phyloP scores from a whole-genome alignment of 495 filamentous ascomycete genomes.

The Penicillium ochrochloron region DNA sequence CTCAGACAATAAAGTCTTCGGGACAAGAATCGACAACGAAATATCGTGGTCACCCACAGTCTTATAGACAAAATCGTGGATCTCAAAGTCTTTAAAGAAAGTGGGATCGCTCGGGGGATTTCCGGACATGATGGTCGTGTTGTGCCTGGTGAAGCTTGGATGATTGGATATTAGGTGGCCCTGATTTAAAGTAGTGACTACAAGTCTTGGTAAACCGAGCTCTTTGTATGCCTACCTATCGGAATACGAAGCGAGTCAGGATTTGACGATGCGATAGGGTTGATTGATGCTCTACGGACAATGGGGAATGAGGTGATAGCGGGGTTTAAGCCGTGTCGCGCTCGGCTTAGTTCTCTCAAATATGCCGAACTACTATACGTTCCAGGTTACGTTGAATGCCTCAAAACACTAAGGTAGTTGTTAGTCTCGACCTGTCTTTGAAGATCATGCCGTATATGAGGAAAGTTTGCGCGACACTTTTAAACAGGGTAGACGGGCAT shows the following conservation, averaged over 20 bases:
- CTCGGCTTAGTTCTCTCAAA: neutral
- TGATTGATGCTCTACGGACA: neutral
- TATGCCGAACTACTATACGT: neutral
- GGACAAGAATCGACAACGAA: slow-evolving; percentile 19
- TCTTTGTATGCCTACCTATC: neutral
- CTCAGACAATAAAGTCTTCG: slow-evolving; percentile 7
- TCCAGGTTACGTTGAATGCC: too few species aligned
- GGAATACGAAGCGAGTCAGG: neutral
- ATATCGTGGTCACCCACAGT: slow-evolving; percentile 12
- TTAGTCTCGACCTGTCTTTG: too few species aligned
- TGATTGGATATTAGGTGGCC: neutral
- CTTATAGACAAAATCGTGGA: slow-evolving; percentile 18
- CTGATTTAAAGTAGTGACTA: neutral
- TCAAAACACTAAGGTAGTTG: too few species aligned
- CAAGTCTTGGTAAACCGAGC: neutral
- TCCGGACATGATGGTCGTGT: neutral
- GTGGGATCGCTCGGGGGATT: slow-evolving; percentile 8
- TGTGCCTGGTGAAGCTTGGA: neutral
- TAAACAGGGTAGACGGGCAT: too few species aligned
- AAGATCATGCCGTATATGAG: too few species aligned
- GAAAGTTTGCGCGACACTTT: too few species aligned
- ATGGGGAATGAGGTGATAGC: neutral
- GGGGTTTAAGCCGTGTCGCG: neutral
- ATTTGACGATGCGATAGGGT: neutral
- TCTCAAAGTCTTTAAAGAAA: slow-evolving; percentile 15